phyloP scores from a whole-genome alignment of 176 grass and related monocot genomes.

The Oryza australiensis region DNA sequence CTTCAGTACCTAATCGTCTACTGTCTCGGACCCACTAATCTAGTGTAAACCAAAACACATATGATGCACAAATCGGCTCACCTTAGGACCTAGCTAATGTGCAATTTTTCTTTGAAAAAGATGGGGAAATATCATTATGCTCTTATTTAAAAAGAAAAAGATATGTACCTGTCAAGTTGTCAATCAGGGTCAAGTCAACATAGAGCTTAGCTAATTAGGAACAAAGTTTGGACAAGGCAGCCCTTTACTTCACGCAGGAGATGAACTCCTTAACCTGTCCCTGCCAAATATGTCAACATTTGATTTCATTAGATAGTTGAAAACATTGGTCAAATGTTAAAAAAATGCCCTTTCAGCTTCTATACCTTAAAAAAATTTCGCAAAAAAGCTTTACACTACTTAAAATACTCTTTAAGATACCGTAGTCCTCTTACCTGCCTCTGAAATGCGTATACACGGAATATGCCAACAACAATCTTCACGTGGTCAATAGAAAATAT shows the following conservation, averaged over 20 bases:
- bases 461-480: slow-evolving; percentile 22
- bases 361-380: slow-evolving; percentile 31
- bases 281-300: slow-evolving; percentile 29
- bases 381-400: not conserved
- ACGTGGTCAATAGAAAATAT: not conserved
- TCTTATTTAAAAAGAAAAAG: not conserved
- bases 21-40: not conserved
- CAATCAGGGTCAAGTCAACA: slow-evolving; percentile 28
- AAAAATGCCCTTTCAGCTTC: slow-evolving; percentile 28
- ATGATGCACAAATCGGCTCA: not conserved
- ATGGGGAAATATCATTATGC: not conserved
- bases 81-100: not conserved
- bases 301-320: slow-evolving; percentile 40
- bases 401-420: slow-evolving; percentile 43
- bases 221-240: slow-evolving; percentile 23
- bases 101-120: not conserved
- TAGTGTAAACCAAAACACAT: not conserved
- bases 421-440: slow-evolving; percentile 26
- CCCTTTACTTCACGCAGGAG: slow-evolving; percentile 46
- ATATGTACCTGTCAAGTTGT: slow-evolving; percentile 8
- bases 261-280: slow-evolving; percentile 22
- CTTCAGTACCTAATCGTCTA: slow-evolving; percentile 28
- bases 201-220: slow-evolving; percentile 35
- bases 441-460: slow-evolving; percentile 15
- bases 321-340: slow-evolving; percentile 46